Evolutionary conservation across 2,329 filamentous ascomycete genomes (phyloP).

Genomic region (Cadophora malorum): DNA sequence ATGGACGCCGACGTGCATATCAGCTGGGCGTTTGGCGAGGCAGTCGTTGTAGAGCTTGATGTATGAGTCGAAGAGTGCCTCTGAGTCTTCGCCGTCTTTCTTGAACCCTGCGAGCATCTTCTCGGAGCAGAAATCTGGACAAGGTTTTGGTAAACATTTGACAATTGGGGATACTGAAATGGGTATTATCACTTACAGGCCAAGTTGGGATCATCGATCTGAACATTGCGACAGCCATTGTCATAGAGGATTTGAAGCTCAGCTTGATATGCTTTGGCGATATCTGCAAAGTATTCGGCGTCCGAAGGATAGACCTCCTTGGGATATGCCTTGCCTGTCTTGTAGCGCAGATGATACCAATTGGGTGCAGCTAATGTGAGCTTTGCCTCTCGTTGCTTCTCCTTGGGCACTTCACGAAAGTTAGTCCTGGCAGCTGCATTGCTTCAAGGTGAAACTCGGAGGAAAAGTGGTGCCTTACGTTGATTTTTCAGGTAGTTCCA

Average conservation of each 20-base stretch:
- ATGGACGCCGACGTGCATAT: conserved; percentile 80
- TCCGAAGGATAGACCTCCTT: conserved; percentile 57
- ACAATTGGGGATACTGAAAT: conserved; percentile 22
- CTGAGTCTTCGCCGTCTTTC: conserved; percentile 70
- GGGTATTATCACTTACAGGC: conserved; percentile 58
- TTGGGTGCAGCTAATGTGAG: conserved; percentile 71
- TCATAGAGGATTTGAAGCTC: conserved; percentile 60
- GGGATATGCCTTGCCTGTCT: conserved; percentile 57
- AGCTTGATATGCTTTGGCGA: conserved; percentile 58
- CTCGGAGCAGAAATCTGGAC: conserved; percentile 72
- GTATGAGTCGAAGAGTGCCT: conserved; percentile 76
- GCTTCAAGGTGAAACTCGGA: not conserved
- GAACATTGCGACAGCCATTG: conserved; percentile 58
- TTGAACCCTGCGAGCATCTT: conserved; percentile 75
- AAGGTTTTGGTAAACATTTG: not conserved
- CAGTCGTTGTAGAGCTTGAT: conserved; percentile 79
- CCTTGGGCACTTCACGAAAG: conserved; percentile 53
- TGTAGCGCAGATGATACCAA: conserved; percentile 72
- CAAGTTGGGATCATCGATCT: conserved; percentile 64
- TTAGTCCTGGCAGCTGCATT: not conserved
- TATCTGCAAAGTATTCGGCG: conserved; percentile 59
- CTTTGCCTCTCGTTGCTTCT: conserved; percentile 70
- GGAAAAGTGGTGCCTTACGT: conserved; percentile 30
- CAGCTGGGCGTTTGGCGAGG: conserved; percentile 65
- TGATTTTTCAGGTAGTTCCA: conserved; percentile 64